Evolutionary conservation across 2,329 filamentous ascomycete genomes (phyloP).

Genomic region (Pseudopithomyces maydicus): DNA sequence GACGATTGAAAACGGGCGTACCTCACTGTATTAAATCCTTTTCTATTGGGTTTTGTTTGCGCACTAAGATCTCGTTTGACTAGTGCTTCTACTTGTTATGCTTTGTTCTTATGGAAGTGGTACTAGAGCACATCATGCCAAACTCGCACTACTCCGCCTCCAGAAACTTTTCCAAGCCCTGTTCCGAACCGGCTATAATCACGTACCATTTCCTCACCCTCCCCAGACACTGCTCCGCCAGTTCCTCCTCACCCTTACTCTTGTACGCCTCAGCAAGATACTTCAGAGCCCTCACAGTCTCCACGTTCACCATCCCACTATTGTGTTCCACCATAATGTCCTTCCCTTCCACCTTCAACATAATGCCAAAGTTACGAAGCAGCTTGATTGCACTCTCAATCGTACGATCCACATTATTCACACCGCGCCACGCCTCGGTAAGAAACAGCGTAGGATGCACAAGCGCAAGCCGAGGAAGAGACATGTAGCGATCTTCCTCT

Average conservation of each 20-base stretch:
- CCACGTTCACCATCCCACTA: constrained; percentile 27
- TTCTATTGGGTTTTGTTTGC: too few species aligned
- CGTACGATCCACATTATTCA: constrained; percentile 25
- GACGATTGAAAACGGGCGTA: too few species aligned
- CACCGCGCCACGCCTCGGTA: constrained; percentile 24
- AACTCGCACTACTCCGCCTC: background rate
- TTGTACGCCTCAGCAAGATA: constrained; percentile 25
- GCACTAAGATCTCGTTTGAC: too few species aligned
- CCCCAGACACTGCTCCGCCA: constrained; percentile 17
- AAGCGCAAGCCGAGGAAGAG: constrained; percentile 24
- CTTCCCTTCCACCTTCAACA: constrained; percentile 7
- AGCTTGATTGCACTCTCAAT: constrained; percentile 25
- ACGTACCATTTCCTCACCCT: constrained; percentile 23
- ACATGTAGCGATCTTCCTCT: constrained; percentile 15
- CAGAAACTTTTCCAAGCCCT: constrained; percentile 25
- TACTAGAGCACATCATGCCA: too few species aligned
- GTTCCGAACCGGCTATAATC: constrained; percentile 25
- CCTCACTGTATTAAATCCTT: too few species aligned
- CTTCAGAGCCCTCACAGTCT: constrained; percentile 24
- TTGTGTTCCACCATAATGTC: constrained; percentile 16
- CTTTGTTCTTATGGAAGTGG: too few species aligned
- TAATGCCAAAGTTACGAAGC: constrained; percentile 28
- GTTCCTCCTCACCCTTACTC: constrained; percentile 11
- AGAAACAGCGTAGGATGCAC: constrained; percentile 31
- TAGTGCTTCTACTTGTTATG: too few species aligned